Conservation (phyloP, 495 filamentous ascomycete genomes). For the Penicillium cataractarum region DNA sequence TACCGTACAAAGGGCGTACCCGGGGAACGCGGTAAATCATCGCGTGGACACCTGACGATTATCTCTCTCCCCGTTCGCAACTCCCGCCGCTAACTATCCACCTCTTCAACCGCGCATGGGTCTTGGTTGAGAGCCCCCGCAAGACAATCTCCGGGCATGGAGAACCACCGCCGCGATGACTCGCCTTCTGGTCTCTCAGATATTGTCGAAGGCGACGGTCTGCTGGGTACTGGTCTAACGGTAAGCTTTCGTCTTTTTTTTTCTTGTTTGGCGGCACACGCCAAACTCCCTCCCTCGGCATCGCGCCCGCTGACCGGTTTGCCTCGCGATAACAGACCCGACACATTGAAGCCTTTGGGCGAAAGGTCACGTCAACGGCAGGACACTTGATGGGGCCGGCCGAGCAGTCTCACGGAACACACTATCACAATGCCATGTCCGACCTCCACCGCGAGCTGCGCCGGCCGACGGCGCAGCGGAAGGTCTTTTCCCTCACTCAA, state of each 20-base stretch:
- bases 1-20: slow-evolving; percentile 24
- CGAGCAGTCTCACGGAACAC: slow-evolving; percentile 54
- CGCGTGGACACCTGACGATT: slow-evolving; percentile 39
- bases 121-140: slow-evolving; percentile 30
- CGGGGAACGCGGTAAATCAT: slow-evolving; percentile 44
- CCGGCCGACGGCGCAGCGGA: slow-evolving; percentile 79
- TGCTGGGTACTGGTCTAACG: slow-evolving; percentile 57
- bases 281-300: slow-evolving; percentile 6
- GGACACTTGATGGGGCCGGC: slow-evolving; percentile 79
- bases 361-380: slow-evolving; percentile 94
- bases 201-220: slow-evolving; percentile 51
- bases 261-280: slow-evolving; percentile 6
- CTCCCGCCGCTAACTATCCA: slow-evolving; percentile 22
- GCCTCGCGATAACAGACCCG: slow-evolving; percentile 61
- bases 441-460: slow-evolving; percentile 88
- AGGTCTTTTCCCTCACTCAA: slow-evolving; percentile 84
- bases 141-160: slow-evolving; percentile 42
- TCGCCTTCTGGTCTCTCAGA: slow-evolving; percentile 52
- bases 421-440: slow-evolving; percentile 84
- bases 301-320: slow-evolving; percentile 12
- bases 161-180: slow-evolving; percentile 50
- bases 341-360: slow-evolving; percentile 88
- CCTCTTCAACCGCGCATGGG: slow-evolving; percentile 33
- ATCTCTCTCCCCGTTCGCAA: slow-evolving; percentile 24
- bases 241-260: slow-evolving; percentile 38